Conservation (phyloP, 75 land plant species). For the Selaginella moellendorffii region DNA sequence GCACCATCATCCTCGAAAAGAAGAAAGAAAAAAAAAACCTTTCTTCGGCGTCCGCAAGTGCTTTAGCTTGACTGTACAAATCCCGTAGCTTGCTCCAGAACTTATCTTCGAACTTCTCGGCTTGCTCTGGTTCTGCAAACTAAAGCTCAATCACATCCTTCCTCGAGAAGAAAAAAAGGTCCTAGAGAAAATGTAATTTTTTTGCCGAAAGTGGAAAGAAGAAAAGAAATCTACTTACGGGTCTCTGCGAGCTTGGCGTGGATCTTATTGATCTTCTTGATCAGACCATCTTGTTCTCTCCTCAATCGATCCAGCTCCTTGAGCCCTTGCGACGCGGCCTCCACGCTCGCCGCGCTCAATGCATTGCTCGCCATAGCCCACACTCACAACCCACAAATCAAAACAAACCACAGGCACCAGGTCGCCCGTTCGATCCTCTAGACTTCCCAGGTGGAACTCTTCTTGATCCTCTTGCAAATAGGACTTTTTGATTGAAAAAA, state of each 20-base stretch:
- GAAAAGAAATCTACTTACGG: neutral
- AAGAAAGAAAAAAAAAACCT: slow-evolving; percentile 23
- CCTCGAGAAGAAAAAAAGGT: neutral
- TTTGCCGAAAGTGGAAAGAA: too few species aligned
- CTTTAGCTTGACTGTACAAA: slow-evolving; percentile 47
- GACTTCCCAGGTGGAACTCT: too few species aligned
- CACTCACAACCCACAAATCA: too few species aligned
- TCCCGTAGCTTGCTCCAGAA: slow-evolving; percentile 34
- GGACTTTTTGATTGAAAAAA: too few species aligned
- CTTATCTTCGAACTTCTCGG: slow-evolving; percentile 48
- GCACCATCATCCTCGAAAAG: neutral
- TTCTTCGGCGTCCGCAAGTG: slow-evolving; percentile 64
- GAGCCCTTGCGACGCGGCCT: slow-evolving; percentile 26
- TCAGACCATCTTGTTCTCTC: slow-evolving; percentile 46
- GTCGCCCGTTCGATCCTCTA: too few species aligned
- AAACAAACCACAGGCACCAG: too few species aligned
- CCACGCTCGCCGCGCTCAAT: neutral
- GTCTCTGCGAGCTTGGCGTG: slow-evolving; percentile 29
- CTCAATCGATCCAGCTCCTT: slow-evolving; percentile 66
- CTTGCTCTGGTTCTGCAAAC: slow-evolving; percentile 52
- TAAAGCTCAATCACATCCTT: neutral
- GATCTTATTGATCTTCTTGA: slow-evolving; percentile 60
- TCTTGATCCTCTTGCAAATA: too few species aligned
- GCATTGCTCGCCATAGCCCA: neutral
- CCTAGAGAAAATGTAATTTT: too few species aligned